These are phyloP conservation scores for grape (Vitis vinifera) DNA, from an alignment of 164 flowering plant genomes.

Conservation along the genomic window DNA sequence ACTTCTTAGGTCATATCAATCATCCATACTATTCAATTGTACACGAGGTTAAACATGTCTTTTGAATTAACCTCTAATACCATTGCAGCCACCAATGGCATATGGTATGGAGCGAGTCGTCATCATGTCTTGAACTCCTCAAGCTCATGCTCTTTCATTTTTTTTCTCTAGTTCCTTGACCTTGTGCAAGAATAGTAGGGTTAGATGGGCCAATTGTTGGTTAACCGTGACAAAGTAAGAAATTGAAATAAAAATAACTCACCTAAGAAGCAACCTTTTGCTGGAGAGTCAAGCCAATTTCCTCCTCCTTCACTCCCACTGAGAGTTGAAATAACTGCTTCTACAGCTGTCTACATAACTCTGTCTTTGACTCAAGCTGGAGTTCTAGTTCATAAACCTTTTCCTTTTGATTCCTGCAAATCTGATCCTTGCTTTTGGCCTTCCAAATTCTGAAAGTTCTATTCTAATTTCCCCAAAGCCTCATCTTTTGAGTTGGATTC, in stretches of 20 bases:
- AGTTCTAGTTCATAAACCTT: conserved; percentile 70
- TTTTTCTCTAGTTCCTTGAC: conserved; percentile 48
- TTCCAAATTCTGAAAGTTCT: conserved; percentile 60
- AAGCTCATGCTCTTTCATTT: conserved; percentile 36
- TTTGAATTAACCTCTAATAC: background rate
- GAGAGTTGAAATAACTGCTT: conserved; percentile 53
- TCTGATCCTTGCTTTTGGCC: conserved; percentile 61
- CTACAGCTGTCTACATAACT: conserved; percentile 46
- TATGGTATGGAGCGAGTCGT: too few relatives aligned
- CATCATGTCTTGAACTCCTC: conserved; percentile 16
- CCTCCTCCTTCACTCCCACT: conserved; percentile 62
- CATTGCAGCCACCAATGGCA: too few relatives aligned
- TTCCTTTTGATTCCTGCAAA: conserved; percentile 56
- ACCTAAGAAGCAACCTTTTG: conserved; percentile 44
- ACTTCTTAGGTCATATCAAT: too few relatives aligned
- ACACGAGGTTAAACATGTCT: background rate
- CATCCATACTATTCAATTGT: background rate
- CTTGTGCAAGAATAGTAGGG: conserved; percentile 13
- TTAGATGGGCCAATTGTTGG: background rate
- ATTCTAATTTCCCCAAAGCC: conserved; percentile 58
- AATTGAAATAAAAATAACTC: background rate
- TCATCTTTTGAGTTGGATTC: conserved; percentile 70
- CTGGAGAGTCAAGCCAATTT: conserved; percentile 42
- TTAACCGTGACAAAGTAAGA: background rate
- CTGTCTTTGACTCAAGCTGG: conserved; percentile 43